Base-by-base conservation (phyloP, 2,329 filamentous ascomycete genomes). In the Colletotrichum sp. region DNA sequence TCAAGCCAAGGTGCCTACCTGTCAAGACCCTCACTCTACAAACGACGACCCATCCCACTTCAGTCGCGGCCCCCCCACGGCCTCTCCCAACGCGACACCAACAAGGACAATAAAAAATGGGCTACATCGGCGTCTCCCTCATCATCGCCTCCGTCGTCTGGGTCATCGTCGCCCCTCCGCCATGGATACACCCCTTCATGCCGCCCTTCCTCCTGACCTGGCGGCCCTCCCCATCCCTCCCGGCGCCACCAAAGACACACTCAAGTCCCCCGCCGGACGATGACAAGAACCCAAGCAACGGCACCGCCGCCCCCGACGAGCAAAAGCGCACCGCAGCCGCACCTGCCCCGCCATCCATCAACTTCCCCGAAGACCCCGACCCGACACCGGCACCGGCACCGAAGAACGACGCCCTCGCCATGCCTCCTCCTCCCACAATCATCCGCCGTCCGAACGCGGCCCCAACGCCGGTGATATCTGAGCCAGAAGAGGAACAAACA, bases 81-180 rank as follows among this genome's bases (percentile, higher is more conserved):
- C 60, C 52, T 28, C 52, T 57, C 21, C 52, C 26, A 24, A 57
- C 52, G 52, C 21, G 52, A 44, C 39, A 6, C 28, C 6, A 32
- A 13, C 16, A 30, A 62, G 30, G 28, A 30, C 24, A 28, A 30
- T 2, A 62, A n/a, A 32, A 69, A 72, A 80, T 93, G 91, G 89
- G 86, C 78, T 82, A 92, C 80, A 80, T 93, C 77, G 92, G 90
- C 78, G 83, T 93, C 78, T 92, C 92, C n/a, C 86, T 94, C 78
- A 86, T 94, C 80, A 82, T 94, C 78, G 92, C 89, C 59, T 92
- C 92, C 1, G 84, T 93, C 71, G 87, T 93, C 62, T 90, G 89
- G 80, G 83, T 93, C 78, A 84, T 89, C 79, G 86, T 93, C 77
- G 88, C 88, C 55, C 89, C 89, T 72, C 89, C 88, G 66, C 84